A percentile compares a stretch with the other conserved stretches of the same genome.
Conservation (phyloP, 83 land plant genomes). For the Picea abies region DNA sequence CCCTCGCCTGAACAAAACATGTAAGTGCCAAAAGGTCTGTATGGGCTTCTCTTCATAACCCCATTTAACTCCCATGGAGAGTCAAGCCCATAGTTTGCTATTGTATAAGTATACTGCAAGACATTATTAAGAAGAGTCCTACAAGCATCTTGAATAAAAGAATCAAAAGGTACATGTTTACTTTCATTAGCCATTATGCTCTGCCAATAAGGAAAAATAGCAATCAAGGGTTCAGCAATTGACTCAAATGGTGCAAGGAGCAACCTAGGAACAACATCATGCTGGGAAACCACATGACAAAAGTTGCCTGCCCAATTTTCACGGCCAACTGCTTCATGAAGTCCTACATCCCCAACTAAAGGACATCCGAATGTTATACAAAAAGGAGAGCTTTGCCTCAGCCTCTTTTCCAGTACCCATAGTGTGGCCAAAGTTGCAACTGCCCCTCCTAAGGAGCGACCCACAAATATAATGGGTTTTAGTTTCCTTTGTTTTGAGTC, state of each 20-base stretch:
- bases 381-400: too few species aligned
- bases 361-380: too few species aligned
- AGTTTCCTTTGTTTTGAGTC: background rate
- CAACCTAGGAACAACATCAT: too few species aligned
- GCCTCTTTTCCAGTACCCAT: slow-evolving; percentile 37
- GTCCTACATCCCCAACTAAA: too few species aligned
- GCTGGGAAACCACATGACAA: too few species aligned
- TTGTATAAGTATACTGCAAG: slow-evolving; percentile 10
- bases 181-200: slow-evolving; percentile 16
- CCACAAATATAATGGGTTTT: slow-evolving; percentile 49
- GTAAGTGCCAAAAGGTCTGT: slow-evolving; percentile 56
- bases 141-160: slow-evolving; percentile 19
- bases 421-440: slow-evolving; percentile 57
- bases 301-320: too few species aligned
- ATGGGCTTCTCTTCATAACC: slow-evolving; percentile 14
- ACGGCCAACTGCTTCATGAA: too few species aligned
- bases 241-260: too few species aligned
- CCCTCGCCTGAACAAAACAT: slow-evolving; percentile 45
- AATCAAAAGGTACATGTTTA: background rate
- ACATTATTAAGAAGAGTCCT: slow-evolving; percentile 24
- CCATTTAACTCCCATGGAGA: background rate
- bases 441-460: slow-evolving; percentile 64
- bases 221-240: too few species aligned
- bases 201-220: slow-evolving; percentile 28
- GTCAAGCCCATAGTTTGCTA: background rate